Evolutionary conservation across 306 rosid genomes (phyloP).

Genomic region (Clitoria ternatea): DNA sequence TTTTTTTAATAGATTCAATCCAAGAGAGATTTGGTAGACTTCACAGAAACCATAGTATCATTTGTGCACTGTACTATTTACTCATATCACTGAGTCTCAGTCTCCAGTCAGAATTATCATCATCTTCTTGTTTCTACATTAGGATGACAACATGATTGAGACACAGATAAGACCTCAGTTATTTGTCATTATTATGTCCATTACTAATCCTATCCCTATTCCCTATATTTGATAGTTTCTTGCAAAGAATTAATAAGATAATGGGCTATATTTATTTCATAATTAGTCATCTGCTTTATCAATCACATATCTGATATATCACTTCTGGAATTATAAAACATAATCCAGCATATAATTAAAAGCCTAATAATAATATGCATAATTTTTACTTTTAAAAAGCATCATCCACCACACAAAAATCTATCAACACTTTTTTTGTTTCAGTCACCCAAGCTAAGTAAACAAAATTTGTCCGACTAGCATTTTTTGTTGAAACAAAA

Average conservation of each 20-base stretch:
- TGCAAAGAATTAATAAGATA: background rate
- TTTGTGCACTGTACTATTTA: background rate
- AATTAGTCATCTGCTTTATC: background rate
- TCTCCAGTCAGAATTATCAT: background rate
- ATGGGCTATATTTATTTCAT: background rate
- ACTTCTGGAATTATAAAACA: background rate
- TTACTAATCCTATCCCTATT: background rate
- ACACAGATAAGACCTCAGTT: background rate
- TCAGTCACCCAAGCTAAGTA: background rate
- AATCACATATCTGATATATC: background rate
- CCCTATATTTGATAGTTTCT: background rate
- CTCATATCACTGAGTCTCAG: background rate
- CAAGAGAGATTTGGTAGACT: background rate
- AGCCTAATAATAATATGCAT: background rate
- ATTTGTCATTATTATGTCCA: background rate
- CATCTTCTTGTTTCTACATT: background rate
- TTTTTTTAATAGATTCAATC: background rate
- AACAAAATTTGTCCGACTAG: background rate
- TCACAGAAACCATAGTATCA: slow-evolving; percentile 1
- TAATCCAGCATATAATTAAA: slow-evolving; percentile 3
- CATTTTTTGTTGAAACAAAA: background rate
- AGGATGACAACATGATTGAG: background rate
- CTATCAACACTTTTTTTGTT: background rate
- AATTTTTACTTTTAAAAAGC: background rate
- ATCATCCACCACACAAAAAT: slow-evolving; percentile 10